phyloP scores from a whole-genome alignment of 345 rosid genomes.

The Mercurialis annua region DNA sequence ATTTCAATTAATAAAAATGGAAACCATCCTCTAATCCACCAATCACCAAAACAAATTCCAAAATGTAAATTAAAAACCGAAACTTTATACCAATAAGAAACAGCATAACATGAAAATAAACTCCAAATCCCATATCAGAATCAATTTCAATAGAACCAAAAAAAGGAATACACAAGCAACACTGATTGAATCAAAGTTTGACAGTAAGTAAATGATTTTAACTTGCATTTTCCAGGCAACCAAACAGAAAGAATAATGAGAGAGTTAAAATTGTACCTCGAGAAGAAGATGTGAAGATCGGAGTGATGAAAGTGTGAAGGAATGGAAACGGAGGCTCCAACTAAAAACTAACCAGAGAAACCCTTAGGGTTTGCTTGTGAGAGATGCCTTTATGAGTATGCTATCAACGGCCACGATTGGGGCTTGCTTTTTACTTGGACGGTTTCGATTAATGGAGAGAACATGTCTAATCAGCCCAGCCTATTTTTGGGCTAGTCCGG shows the following conservation, averaged over 20 bases:
- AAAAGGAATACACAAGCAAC: background rate
- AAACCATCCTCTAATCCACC: too few relatives aligned
- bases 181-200: background rate
- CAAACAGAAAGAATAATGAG: background rate
- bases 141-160: too few relatives aligned
- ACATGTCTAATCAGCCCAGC: background rate
- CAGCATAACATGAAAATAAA: too few relatives aligned
- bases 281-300: background rate
- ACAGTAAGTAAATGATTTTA: background rate
- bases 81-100: too few relatives aligned
- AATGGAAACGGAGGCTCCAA: background rate
- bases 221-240: background rate
- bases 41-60: too few relatives aligned
- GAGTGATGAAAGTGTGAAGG: background rate
- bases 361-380: constrained; percentile 8
- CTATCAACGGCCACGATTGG: background rate
- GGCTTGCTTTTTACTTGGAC: background rate
- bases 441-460: background rate
- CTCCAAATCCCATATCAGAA: too few relatives aligned
- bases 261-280: background rate
- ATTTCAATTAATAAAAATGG: too few relatives aligned
- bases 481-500: background rate
- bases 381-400: background rate
- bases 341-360: background rate
- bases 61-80: too few relatives aligned